Conservation (phyloP, 2,329 filamentous ascomycete species). For the Cercospora janseana region DNA sequence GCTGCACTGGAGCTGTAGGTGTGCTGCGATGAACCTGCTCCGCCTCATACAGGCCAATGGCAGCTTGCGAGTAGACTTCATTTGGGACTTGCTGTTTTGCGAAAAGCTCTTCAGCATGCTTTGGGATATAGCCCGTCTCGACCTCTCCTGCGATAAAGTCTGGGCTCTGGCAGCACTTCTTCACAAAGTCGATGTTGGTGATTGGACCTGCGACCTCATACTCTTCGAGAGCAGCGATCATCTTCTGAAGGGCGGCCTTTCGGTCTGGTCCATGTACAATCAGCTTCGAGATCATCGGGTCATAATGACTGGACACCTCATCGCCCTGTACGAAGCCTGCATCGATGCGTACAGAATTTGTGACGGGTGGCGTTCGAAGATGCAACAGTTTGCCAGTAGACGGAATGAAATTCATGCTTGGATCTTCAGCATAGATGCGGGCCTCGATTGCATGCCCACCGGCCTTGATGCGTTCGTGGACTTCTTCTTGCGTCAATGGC, state of each 20-base stretch:
- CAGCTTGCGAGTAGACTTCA: constrained; percentile 83
- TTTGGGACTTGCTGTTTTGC: constrained; percentile 53
- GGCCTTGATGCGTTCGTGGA: constrained; percentile 67
- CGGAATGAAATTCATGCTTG: constrained; percentile 85
- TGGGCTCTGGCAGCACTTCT: constrained; percentile 74
- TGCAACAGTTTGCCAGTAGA: constrained; percentile 88
- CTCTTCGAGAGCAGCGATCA: constrained; percentile 74
- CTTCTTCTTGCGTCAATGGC: constrained; percentile 63
- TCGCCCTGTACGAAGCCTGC: constrained; percentile 90
- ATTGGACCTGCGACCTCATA: constrained; percentile 92
- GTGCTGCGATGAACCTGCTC: constrained; percentile 48
- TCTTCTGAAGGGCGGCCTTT: constrained; percentile 76
- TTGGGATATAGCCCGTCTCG: constrained; percentile 94
- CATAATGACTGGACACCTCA: constrained; percentile 89
- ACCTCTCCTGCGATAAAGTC: constrained; percentile 85
- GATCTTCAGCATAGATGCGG: constrained; percentile 94
- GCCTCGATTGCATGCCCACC: constrained; percentile 91
- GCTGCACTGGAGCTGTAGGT: constrained; percentile 26
- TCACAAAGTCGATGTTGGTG: constrained; percentile 96
- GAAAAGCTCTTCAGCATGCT: constrained; percentile 78
- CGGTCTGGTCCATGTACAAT: constrained; percentile 82
- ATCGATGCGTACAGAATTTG: constrained; percentile 80
- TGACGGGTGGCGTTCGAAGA: constrained; percentile 67
- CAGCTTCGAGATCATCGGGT: constrained; percentile 98
- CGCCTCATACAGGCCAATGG: constrained; percentile 61